Conservation (phyloP, 2,329 filamentous ascomycete species). For the Paecilomyces sp. region DNA sequence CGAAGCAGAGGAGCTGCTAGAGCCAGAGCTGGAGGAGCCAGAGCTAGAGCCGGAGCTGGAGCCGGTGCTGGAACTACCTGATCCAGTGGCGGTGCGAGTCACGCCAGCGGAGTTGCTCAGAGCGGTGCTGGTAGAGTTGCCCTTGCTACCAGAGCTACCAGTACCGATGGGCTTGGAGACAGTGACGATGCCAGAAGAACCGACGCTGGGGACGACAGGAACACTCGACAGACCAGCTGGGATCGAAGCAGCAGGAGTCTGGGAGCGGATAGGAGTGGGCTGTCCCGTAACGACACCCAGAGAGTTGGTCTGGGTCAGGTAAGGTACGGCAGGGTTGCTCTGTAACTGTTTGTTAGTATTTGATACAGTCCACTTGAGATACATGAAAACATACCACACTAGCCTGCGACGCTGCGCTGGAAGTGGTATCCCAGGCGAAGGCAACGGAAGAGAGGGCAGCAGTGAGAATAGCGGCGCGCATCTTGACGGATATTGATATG, state of each 20-base stretch:
- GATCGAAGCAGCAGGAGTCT: slow-evolving; percentile 31
- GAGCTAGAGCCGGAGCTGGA: slow-evolving; percentile 6
- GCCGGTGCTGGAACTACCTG: slow-evolving; percentile 14
- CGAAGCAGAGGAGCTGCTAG: slow-evolving; percentile 8
- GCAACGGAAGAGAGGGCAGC: slow-evolving; percentile 29
- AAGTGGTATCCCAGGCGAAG: background rate
- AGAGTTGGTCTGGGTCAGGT: slow-evolving; percentile 43
- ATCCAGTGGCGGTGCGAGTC: slow-evolving; percentile 14
- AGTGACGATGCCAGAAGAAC: slow-evolving; percentile 16
- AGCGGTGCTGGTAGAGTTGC: slow-evolving; percentile 14
- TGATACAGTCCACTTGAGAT: background rate
- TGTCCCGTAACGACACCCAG: slow-evolving; percentile 44
- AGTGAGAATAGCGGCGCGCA: slow-evolving; percentile 41
- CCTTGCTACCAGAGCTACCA: slow-evolving; percentile 6
- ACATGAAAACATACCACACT: slow-evolving; percentile 3
- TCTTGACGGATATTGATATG: slow-evolving; percentile 22
- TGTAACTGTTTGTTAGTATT: slow-evolving; percentile 13
- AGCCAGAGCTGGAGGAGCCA: slow-evolving; percentile 6
- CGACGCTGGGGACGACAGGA: slow-evolving; percentile 17
- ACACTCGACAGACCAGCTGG: slow-evolving; percentile 33
- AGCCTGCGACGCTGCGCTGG: background rate
- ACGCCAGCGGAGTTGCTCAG: slow-evolving; percentile 11
- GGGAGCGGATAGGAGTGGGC: slow-evolving; percentile 27
- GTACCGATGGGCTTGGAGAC: slow-evolving; percentile 9
- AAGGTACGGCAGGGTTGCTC: slow-evolving; percentile 38